Conservation (phyloP, 306 rosid genomes). For the Fragaria vesca region DNA sequence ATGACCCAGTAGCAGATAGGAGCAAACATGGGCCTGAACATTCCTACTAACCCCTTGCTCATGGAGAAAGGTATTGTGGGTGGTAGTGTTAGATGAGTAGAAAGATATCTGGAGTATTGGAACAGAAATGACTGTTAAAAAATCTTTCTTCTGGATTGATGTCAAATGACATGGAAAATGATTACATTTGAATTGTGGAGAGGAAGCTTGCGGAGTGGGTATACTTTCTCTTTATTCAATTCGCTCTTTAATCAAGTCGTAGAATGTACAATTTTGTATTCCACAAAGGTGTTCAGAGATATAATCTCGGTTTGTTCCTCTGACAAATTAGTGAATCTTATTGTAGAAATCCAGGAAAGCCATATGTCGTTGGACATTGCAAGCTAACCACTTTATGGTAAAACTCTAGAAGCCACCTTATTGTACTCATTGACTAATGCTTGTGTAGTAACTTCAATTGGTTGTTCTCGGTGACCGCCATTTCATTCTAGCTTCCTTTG, state of each 20-base stretch:
- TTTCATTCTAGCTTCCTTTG: neutral
- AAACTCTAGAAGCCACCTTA: neutral
- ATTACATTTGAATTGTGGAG: neutral
- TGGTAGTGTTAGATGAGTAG: neutral
- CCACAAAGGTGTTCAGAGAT: neutral
- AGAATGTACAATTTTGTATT: neutral
- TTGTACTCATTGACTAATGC: neutral
- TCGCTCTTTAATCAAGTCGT: neutral
- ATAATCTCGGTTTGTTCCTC: neutral
- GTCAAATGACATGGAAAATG: constrained; percentile 2
- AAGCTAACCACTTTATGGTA: neutral
- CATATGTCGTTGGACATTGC: neutral
- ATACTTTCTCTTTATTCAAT: neutral
- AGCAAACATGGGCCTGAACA: neutral
- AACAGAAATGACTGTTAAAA: neutral
- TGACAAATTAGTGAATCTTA: neutral
- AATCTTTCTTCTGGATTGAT: neutral
- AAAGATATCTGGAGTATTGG: neutral
- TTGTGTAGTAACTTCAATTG: neutral
- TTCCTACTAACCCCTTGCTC: neutral
- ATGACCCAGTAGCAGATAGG: neutral
- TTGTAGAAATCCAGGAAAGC: neutral
- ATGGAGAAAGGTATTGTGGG: neutral
- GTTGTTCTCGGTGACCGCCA: neutral
- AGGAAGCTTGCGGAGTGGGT: neutral